Evolutionary conservation across 768 basidiomycete species (phyloP), one percentile per base, ranked within the genome.

Genomic region (Xerocomellus amylosporus): DNA sequence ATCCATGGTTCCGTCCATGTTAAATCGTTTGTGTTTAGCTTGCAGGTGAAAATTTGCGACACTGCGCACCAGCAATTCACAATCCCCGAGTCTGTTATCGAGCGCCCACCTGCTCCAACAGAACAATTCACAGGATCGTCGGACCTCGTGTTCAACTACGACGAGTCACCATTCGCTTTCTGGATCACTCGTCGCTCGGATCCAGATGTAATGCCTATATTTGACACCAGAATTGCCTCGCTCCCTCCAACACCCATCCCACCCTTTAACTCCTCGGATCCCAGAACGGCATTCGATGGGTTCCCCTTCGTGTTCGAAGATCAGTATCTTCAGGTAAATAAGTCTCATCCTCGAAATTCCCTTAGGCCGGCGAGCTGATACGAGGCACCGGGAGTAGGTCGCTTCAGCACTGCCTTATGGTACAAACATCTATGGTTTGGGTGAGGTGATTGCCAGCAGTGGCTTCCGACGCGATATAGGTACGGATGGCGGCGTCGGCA

Each of bases 271-370:
- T 31, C 75, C 0, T 69, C 65, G 8, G 82, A 84, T 56, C 75
- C 77, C 45, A 77, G 75, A 5, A 84, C 84, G 0, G 77, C 79
- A 3, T 73, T 90, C 17, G 76, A 84, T 51, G 83, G 79, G 0
- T 87, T 88, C 53, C 80, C 84, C 0, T 73, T 92, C 12, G 80
- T 92, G 13, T 91, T 91, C 62, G 88, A 91, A 60, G 83, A 91
- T 57, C 86, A 86, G 62, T 91, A 90, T 64, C 76, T 92, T 20
- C 87, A 90, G 77, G 82, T 83, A 53, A 46, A 55, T 30, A 12
- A 1, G 17, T 28, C 22, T 30, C 9, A 9, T 20, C 1, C 26
- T 44, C 30, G n/a, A n/a, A 19, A 33, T 38, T 28, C 20, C 8
- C 26, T 37, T 13, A 17, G 36, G 17, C 36, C 37, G 34, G 15